Percentiles rank a stretch among this genome's conserved stretches.
These are phyloP conservation scores for Fusarium zealandicum DNA, from an alignment of 2,329 filamentous ascomycete species.

Conservation along the genomic window DNA sequence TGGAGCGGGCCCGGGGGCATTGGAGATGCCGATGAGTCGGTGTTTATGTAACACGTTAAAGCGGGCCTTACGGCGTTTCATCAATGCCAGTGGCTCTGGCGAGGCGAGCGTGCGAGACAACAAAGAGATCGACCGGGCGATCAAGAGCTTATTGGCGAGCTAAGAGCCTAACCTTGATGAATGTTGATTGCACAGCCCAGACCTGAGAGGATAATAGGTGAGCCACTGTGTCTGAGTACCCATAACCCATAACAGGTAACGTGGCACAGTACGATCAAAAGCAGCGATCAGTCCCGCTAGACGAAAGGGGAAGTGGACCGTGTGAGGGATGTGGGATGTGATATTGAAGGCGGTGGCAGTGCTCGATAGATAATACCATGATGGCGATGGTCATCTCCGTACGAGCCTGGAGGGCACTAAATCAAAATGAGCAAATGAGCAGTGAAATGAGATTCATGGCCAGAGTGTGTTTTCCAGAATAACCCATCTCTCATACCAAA, in stretches of 20 bases:
- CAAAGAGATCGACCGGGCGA: constrained; percentile 9
- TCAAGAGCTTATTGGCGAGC: constrained; percentile 27
- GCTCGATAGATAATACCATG: constrained; percentile 18
- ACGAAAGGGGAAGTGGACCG: constrained; percentile 8
- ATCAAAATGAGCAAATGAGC: constrained; percentile 17
- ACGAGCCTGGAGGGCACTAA: neutral
- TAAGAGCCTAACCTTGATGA: constrained; percentile 27
- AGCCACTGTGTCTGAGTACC: constrained; percentile 18
- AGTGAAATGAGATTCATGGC: constrained; percentile 17
- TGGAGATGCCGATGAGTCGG: constrained; percentile 13
- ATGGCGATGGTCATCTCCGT: constrained; percentile 20
- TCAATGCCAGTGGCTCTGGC: neutral
- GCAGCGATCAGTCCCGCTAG: neutral
- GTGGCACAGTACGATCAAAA: constrained; percentile 20
- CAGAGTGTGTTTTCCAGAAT: too few relatives aligned
- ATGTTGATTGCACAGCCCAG: constrained; percentile 21
- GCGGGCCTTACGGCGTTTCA: constrained; percentile 20
- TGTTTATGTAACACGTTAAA: constrained; percentile 1
- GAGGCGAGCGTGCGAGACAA: constrained; percentile 8
- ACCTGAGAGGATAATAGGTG: constrained; percentile 6
- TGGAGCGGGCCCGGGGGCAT: constrained; percentile 4
- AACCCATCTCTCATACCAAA: neutral
- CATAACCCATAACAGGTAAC: constrained; percentile 5
- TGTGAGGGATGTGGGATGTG: constrained; percentile 4
- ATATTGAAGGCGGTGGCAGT: constrained; percentile 34